Percentiles rank a stretch among this genome's conserved stretches.
These are phyloP conservation scores for Cornus suecica DNA, from an alignment of 148 eudicot genomes.

Conservation along the genomic window DNA sequence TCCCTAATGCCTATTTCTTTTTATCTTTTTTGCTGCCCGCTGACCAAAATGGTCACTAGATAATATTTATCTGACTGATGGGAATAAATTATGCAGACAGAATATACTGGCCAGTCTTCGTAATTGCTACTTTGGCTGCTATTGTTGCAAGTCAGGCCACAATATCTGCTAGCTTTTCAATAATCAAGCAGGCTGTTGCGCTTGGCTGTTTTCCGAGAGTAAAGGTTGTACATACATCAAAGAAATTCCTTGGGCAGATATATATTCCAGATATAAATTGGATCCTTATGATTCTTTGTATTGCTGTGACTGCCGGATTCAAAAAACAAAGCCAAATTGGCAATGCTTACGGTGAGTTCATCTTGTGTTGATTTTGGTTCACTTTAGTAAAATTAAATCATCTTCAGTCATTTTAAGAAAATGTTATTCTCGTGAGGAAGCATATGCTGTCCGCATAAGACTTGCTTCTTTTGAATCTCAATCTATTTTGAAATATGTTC, in stretches of 20 bases:
- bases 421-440: background rate
- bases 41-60: background rate
- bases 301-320: constrained; percentile 75
- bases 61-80: background rate
- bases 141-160: constrained; percentile 98
- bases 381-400: background rate
- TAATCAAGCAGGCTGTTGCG: constrained; percentile 90
- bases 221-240: constrained; percentile 93
- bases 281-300: constrained; percentile 77
- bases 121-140: constrained; percentile 92
- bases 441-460: background rate
- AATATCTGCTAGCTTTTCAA: constrained; percentile 93
- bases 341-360: constrained; percentile 82
- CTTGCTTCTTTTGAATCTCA: background rate
- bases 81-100: constrained; percentile 45
- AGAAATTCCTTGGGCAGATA: constrained; percentile 73
- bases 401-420: background rate
- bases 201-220: constrained; percentile 98
- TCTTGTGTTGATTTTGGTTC: background rate
- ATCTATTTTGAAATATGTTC: background rate
- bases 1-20: background rate
- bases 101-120: constrained; percentile 90
- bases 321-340: constrained; percentile 74
- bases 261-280: constrained; percentile 83
- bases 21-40: background rate